Percentiles rank a stretch among this genome's conserved stretches.
Conservation (phyloP, 139 green algal genomes). For the Edaphochlamys debaryana region DNA sequence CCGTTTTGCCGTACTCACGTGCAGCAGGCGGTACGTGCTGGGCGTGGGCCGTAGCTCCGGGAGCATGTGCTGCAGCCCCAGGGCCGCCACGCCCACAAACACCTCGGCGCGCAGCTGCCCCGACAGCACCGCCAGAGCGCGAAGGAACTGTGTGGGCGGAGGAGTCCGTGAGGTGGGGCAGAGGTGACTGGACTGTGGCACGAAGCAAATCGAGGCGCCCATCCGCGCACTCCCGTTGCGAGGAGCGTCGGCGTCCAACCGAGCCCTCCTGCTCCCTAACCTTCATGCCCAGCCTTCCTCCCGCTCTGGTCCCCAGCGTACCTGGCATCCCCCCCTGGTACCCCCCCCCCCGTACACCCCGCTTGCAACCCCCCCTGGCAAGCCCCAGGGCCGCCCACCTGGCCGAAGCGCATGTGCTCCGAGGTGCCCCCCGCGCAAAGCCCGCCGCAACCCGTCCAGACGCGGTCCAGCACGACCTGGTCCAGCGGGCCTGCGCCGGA, state of each 20-base stretch:
- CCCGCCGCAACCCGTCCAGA: background rate
- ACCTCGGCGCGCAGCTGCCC: background rate
- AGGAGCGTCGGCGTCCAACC: too few relatives aligned
- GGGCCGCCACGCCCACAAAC: constrained; percentile 14
- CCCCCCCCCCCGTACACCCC: too few relatives aligned
- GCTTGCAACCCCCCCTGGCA: too few relatives aligned
- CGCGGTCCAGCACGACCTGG: background rate
- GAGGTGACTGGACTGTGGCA: background rate
- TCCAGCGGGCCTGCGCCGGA: background rate
- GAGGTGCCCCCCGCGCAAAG: background rate
- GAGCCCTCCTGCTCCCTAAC: too few relatives aligned
- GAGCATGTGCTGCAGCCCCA: constrained; percentile 17
- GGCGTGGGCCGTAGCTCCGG: background rate
- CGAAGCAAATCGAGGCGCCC: too few relatives aligned
- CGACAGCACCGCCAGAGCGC: constrained; percentile 8
- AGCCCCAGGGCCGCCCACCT: background rate
- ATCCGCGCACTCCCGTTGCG: too few relatives aligned
- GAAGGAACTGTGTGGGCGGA: constrained; percentile 25
- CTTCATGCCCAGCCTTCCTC: too few relatives aligned
- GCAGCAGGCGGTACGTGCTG: constrained; percentile 1
- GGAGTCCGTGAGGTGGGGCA: background rate
- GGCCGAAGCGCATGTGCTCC: constrained; percentile 7
- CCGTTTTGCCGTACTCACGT: too few relatives aligned
- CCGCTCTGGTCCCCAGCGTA: too few relatives aligned
- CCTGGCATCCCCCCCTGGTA: too few relatives aligned